Percentiles rank a stretch among this genome's conserved stretches.
phyloP scores from a whole-genome alignment of 2,329 filamentous ascomycete genomes.

The Pyrenophora tritici-repentis region DNA sequence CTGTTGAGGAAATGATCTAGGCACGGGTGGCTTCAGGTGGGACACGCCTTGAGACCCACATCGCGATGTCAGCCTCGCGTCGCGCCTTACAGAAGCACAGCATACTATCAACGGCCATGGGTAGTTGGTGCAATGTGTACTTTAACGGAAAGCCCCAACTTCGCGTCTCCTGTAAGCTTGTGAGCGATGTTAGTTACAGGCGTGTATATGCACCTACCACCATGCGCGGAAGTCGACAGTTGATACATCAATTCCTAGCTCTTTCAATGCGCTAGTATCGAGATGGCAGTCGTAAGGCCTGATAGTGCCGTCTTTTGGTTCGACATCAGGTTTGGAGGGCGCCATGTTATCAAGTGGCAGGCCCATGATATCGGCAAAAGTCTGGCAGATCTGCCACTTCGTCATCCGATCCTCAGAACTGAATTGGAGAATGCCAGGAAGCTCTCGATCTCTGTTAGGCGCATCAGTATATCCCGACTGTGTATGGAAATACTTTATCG shows the following conservation, averaged over 20 bases:
- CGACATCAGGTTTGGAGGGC: slow-evolving; percentile 61
- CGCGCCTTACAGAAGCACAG: neutral
- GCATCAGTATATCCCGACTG: neutral
- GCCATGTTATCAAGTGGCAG: slow-evolving; percentile 70
- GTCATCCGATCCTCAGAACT: slow-evolving; percentile 84
- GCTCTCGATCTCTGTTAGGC: slow-evolving; percentile 41
- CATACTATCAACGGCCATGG: neutral
- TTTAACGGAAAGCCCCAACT: slow-evolving; percentile 35
- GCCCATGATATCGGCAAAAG: slow-evolving; percentile 79
- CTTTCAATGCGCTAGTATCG: slow-evolving; percentile 73
- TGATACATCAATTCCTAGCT: slow-evolving; percentile 74
- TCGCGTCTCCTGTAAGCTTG: slow-evolving; percentile 37
- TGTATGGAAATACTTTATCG: neutral
- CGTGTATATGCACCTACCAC: slow-evolving; percentile 62
- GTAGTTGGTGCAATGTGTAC: neutral
- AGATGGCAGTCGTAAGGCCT: slow-evolving; percentile 88
- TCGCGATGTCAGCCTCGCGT: slow-evolving; percentile 3
- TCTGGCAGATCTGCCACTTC: slow-evolving; percentile 85
- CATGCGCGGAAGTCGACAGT: slow-evolving; percentile 78
- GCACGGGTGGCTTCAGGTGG: slow-evolving; percentile 6
- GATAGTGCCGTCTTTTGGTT: slow-evolving; percentile 72
- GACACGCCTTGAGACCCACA: neutral
- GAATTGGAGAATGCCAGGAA: slow-evolving; percentile 80
- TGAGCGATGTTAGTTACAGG: slow-evolving; percentile 12
- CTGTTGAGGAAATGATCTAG: neutral